phyloP scores from a whole-genome alignment of 345 rosid species.

The Citrus unshiu region DNA sequence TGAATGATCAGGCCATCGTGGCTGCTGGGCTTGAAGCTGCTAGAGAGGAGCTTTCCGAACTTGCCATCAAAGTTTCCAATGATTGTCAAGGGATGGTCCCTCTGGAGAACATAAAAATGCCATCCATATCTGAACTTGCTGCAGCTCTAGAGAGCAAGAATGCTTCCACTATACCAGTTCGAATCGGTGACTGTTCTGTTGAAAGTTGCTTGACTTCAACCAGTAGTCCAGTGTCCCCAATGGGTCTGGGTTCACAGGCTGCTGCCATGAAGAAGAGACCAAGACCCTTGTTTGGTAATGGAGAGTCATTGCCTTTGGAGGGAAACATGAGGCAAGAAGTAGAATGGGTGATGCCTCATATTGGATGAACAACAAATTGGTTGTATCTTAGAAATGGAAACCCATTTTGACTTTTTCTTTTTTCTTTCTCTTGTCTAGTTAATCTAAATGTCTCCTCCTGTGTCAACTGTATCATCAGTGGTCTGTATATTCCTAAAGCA shows the following conservation, averaged over 20 bases:
- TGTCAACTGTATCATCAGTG: slow-evolving; percentile 6
- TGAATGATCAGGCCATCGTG: slow-evolving; percentile 65
- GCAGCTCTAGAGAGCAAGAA: slow-evolving; percentile 51
- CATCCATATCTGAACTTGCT: slow-evolving; percentile 60
- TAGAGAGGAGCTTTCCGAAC: slow-evolving; percentile 72
- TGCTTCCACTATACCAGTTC: slow-evolving; percentile 34
- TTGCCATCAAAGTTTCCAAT: slow-evolving; percentile 62
- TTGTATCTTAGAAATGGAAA: slow-evolving; percentile 26
- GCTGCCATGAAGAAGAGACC: slow-evolving; percentile 61
- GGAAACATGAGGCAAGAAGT: slow-evolving; percentile 54
- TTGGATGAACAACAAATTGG: slow-evolving; percentile 28
- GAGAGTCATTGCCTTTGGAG: slow-evolving; percentile 43
- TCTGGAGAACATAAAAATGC: slow-evolving; percentile 42
- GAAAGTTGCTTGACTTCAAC: slow-evolving; percentile 76
- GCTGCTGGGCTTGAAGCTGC: slow-evolving; percentile 71
- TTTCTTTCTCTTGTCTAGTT: slow-evolving; percentile 12
- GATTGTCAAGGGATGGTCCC: slow-evolving; percentile 54
- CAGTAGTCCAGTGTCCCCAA: slow-evolving; percentile 58
- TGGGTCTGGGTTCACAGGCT: slow-evolving; percentile 37
- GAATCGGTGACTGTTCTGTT: slow-evolving; percentile 54
- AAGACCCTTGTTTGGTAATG: slow-evolving; percentile 44
- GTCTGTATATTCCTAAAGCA: slow-evolving; percentile 26
- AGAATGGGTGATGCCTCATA: slow-evolving; percentile 70
- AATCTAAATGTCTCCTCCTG: slow-evolving; percentile 3
- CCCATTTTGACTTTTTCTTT: slow-evolving; percentile 8